Conservation (phyloP, 2,329 filamentous ascomycete species). For the Dissoconium aciculare region DNA sequence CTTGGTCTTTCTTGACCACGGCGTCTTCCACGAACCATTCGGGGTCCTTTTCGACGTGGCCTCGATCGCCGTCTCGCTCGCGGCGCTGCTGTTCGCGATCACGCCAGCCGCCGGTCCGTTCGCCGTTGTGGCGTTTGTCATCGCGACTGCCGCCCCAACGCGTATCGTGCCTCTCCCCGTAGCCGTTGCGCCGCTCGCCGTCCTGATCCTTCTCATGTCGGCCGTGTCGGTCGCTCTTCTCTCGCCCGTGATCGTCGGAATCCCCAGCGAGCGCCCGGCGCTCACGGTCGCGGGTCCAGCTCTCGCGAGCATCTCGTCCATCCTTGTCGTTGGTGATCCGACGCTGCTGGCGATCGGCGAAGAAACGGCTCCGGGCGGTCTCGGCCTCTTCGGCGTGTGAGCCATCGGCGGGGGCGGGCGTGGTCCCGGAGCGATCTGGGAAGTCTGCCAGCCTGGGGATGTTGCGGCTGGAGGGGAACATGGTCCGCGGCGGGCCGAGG, state of each 20-base stretch:
- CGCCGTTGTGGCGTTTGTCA: constrained; percentile 27
- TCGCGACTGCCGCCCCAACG: constrained; percentile 32
- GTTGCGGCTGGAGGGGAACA: constrained; percentile 61
- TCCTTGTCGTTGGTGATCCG: constrained; percentile 24
- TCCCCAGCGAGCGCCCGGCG: constrained; percentile 31
- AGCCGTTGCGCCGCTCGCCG: constrained; percentile 47
- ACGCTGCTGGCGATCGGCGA: constrained; percentile 30
- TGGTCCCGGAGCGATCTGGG: constrained; percentile 8
- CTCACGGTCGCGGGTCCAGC: constrained; percentile 60
- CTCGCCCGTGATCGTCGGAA: constrained; percentile 43
- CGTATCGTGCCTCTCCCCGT: constrained; percentile 57
- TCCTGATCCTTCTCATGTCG: constrained; percentile 28
- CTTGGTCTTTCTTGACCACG: constrained; percentile 48
- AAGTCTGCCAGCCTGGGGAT: constrained; percentile 27
- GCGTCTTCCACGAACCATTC: constrained; percentile 63
- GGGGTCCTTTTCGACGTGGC: constrained; percentile 60
- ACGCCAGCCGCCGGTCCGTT: constrained; percentile 45
- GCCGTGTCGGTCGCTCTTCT: constrained; percentile 38
- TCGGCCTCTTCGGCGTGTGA: constrained; percentile 26
- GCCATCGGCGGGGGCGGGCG: constrained; percentile 19
- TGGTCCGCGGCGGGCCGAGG: constrained; percentile 68
- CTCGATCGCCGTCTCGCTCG: constrained; percentile 33
- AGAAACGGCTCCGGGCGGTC: constrained; percentile 25
- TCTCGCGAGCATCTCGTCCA: constrained; percentile 44
- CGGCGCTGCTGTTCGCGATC: constrained; percentile 24